Evolutionary conservation across 768 basidiomycete genomes (phyloP).

Genomic region (Suillus sp.): DNA sequence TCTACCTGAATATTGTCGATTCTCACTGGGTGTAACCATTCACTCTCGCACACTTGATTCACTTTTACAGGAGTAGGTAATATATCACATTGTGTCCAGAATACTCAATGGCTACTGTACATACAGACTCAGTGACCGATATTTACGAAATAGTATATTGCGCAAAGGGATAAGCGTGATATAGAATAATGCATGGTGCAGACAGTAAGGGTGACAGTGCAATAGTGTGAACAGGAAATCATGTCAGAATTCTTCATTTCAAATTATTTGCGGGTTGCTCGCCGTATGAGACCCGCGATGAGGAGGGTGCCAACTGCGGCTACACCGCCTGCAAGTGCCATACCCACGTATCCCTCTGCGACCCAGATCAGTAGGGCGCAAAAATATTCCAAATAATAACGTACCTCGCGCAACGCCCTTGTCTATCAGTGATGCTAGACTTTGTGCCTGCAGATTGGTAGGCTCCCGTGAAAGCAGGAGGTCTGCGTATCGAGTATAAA

Average conservation of each 20-base stretch:
- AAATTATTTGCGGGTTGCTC: constrained; percentile 57
- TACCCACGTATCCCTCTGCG: constrained; percentile 96
- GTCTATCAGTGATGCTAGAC: constrained; percentile 84
- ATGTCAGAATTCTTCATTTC: constrained; percentile 19
- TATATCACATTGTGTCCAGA: constrained; percentile 2
- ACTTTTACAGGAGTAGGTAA: background rate
- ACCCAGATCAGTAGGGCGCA: constrained; percentile 4
- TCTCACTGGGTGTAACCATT: no score
- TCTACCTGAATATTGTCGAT: no score
- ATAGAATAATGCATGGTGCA: constrained; percentile 32
- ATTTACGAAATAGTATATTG: constrained; percentile 13
- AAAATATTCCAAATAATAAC: constrained; percentile 19
- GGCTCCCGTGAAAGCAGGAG: constrained; percentile 92
- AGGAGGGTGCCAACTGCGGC: constrained; percentile 82
- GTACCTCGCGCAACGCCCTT: constrained; percentile 79
- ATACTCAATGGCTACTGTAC: background rate
- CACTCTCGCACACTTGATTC: no score
- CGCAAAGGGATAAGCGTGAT: constrained; percentile 17
- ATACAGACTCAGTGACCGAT: constrained; percentile 17
- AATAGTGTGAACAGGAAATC: constrained; percentile 20
- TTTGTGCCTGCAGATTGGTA: constrained; percentile 88
- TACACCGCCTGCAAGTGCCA: constrained; percentile 91
- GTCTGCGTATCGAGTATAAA: constrained; percentile 45
- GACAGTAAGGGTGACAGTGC: constrained; percentile 13
- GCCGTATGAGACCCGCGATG: constrained; percentile 80